Base-by-base conservation (phyloP, 306 rosid species). In the Quercus parvula region DNA sequence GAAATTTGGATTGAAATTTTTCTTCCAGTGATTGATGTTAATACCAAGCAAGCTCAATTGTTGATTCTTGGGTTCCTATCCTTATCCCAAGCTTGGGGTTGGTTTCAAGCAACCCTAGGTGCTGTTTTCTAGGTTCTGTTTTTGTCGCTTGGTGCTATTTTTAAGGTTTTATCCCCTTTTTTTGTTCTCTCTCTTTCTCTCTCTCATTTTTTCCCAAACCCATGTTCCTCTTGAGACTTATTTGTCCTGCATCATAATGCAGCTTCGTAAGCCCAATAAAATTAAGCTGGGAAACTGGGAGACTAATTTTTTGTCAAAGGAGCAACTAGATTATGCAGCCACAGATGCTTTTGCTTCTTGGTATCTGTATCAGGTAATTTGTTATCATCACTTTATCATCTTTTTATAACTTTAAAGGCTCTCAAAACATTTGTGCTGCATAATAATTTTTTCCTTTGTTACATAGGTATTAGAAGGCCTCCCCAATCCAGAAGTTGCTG, bases 241-340 rank as follows among this genome's bases (percentile, higher is more conserved):
- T 12, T 49, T 49, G 54, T 49, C 54, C 54, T 49, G 54, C 54
- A 49, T 49, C 17, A 49, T 49, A 49, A 49, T 82, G 85, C 94
- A 95, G 99, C 97, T 95, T 81, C 79, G 20, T 61, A 95, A 95
- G 81, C 91, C 92, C 70, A 81, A 31, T 7, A 85, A 76, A 81
- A 82, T 95, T 81, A 86, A 86, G 81, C 68, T 88, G 73, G 96
- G 98, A 77, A 95, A 95, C 83, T 95, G 99, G 97, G 98, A 92
- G 83, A 78, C 86, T 75, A 67, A 77, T 64, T 69, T 74, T 81
- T 79, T 95, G 59, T 91, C 99, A 38, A 74, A 84, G 80, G 85
- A 74, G 58, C 98, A 95, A 85, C 80, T 91, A 82, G 81, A 86
- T 35, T 95, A 95, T 86, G 99, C 98, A 61, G 98, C 99, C 56